Evolutionary conservation across 495 filamentous ascomycete species (phyloP), one percentile per base, ranked within the genome.

Genomic region (Neurospora tetraspora): DNA sequence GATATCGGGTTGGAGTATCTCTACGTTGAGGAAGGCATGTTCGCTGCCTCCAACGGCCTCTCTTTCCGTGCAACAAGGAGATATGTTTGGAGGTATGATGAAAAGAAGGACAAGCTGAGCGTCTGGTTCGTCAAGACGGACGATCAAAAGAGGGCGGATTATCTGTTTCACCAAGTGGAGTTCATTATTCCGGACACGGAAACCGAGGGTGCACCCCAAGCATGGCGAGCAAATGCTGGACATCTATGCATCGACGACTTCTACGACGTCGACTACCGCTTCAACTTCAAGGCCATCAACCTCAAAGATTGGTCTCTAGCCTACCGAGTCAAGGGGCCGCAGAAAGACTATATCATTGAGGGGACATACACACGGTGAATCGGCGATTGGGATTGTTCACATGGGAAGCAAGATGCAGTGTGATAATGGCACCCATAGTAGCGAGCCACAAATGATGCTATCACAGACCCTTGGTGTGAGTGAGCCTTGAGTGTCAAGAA

Each of bases 91-190:
- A 84, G 89, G 6, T 91, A 91, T 75, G 77, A 84, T 71, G 87
- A 88, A 71, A 70, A 23, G 5, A 80, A 72, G 10, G 89, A 91
- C 74, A 79, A 74, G 73, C 78, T 92, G n/a, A 88, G 85, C 39
- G 87, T 89, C 20, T 93, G 90, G 90, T 92, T 92, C 72, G 87
- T 87, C 43, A 89, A 87, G 75, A 81, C 85, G 12, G 84, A 86
- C 20, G 88, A 91, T 53, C 80, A 81, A 7, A 81, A 79, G 53
- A 82, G 81, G 5, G 89, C 89, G 1, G 91, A 92, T 74, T 90
- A 91, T 70, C 81, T 92, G 27, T 93, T 92, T 76, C 89, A 92
- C 71, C 81, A 86, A 38, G 74, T 91, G 8, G 83, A 84, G 71
- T 85, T 86, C 43, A 3, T 74, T 0, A 70, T 74, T 0, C 79